Conservation (phyloP, 306 rosid species). For the Fragaria ananassa region DNA sequence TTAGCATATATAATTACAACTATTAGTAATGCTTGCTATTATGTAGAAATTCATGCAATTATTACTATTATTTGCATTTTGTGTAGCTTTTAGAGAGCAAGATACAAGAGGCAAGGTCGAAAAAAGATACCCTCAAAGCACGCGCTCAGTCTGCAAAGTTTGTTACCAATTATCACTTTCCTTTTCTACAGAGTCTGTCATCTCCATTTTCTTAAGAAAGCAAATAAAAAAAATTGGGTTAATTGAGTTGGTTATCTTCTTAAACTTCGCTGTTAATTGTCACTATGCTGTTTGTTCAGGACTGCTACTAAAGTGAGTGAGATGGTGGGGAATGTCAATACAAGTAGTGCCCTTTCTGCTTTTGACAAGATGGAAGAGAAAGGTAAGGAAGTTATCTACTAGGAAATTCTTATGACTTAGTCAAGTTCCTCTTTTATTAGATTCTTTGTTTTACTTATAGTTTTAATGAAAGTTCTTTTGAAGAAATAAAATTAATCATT, state of each 20-base stretch:
- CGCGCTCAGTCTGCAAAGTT: constrained; percentile 97
- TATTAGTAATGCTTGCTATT: neutral
- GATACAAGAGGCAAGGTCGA: constrained; percentile 89
- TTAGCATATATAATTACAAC: neutral
- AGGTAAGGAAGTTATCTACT: constrained; percentile 48
- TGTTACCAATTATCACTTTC: constrained; percentile 10
- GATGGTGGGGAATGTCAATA: constrained; percentile 86
- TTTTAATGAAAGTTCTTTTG: neutral
- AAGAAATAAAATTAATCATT: neutral
- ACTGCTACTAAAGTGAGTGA: constrained; percentile 90
- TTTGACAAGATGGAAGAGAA: constrained; percentile 98
- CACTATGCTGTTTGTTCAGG: constrained; percentile 44
- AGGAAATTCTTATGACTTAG: neutral
- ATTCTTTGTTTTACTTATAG: neutral
- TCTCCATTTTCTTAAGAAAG: neutral
- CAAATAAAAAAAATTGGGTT: neutral
- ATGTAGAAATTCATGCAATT: neutral
- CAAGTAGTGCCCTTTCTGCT: constrained; percentile 92
- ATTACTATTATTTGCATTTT: constrained; percentile 6
- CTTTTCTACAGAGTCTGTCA: constrained; percentile 21
- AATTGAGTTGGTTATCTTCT: constrained; percentile 14
- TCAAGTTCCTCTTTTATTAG: neutral
- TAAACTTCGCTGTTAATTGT: constrained; percentile 25
- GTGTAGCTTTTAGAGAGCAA: constrained; percentile 90
- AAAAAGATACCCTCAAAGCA: constrained; percentile 92